phyloP scores from a whole-genome alignment of 2,329 filamentous ascomycete species.

The Cladosporium sp. region DNA sequence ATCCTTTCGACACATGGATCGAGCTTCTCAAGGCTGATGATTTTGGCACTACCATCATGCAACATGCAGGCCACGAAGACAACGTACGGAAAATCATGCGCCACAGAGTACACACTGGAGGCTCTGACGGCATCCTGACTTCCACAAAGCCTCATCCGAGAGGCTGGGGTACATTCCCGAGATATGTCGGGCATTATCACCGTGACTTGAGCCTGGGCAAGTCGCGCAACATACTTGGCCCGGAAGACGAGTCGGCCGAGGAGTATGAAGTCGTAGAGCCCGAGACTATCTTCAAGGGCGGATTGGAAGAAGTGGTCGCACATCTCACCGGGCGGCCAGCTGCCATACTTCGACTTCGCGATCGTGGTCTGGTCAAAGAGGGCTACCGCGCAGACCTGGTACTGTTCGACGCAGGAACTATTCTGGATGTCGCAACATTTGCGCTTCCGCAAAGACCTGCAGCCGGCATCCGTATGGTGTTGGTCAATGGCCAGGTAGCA shows the following conservation, averaged over 20 bases:
- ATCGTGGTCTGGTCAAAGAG: slow-evolving; percentile 23
- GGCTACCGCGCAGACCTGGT: slow-evolving; percentile 26
- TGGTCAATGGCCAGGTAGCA: slow-evolving; percentile 25
- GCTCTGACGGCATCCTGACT: slow-evolving; percentile 26
- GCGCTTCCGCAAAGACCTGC: slow-evolving; percentile 23
- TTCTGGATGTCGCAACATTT: slow-evolving; percentile 26
- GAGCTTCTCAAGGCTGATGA: slow-evolving; percentile 24
- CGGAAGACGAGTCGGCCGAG: slow-evolving; percentile 2
- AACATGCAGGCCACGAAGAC: slow-evolving; percentile 25
- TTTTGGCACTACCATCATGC: slow-evolving; percentile 26
- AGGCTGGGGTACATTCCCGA: slow-evolving; percentile 28
- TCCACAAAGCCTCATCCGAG: slow-evolving; percentile 27
- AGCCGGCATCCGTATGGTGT: slow-evolving; percentile 22
- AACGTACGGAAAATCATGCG: slow-evolving; percentile 28
- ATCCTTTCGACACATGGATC: slow-evolving; percentile 26
- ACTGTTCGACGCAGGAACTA: slow-evolving; percentile 22
- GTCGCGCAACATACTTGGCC: slow-evolving; percentile 21
- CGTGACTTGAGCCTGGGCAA: slow-evolving; percentile 22
- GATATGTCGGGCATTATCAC: slow-evolving; percentile 27
- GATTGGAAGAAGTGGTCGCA: slow-evolving; percentile 25
- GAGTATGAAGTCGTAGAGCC: slow-evolving; percentile 20
- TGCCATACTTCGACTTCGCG: slow-evolving; percentile 18
- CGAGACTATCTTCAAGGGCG: slow-evolving; percentile 24
- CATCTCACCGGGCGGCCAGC: slow-evolving; percentile 27
- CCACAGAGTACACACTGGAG: slow-evolving; percentile 24